Percentiles rank a stretch among this genome's conserved stretches.
Conservation (phyloP, 306 rosid genomes). For the Quillaja saponaria region DNA sequence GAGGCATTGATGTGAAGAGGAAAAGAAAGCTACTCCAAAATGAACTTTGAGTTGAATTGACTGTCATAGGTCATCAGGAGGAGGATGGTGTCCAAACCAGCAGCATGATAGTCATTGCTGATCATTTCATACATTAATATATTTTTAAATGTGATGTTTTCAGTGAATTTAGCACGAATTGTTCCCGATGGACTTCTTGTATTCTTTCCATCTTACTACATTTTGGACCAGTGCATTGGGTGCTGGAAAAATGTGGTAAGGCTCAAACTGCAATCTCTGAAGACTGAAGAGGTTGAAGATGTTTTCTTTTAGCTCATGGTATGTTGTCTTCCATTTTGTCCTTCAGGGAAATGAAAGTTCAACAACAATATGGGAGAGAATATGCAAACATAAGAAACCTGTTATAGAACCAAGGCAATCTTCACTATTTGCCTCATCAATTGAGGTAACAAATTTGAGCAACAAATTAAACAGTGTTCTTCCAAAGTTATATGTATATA, state of each 20-base stretch:
- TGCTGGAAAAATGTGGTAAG: conserved; percentile 84
- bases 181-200: conserved; percentile 96
- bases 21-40: too few species aligned
- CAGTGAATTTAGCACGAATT: conserved; percentile 94
- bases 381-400: conserved; percentile 85
- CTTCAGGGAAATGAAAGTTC: conserved; percentile 67
- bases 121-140: conserved; percentile 13
- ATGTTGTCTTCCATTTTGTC: conserved; percentile 19
- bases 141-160: conserved; percentile 31
- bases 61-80: neutral
- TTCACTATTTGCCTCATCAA: conserved; percentile 70
- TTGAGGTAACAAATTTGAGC: conserved; percentile 57
- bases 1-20: too few species aligned
- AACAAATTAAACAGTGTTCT: conserved; percentile 24
- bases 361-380: conserved; percentile 91
- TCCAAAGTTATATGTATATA: conserved; percentile 15
- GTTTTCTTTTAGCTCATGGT: conserved; percentile 26
- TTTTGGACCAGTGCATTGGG: conserved; percentile 77
- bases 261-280: too few species aligned
- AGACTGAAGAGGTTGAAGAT: conserved; percentile 27
- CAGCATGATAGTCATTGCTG: conserved; percentile 8
- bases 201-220: conserved; percentile 92
- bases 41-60: neutral
- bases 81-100: neutral
- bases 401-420: conserved; percentile 93